These are phyloP conservation scores for Eremochloa ophiuroides DNA, from an alignment of 176 grass and related monocot species.

Conservation along the genomic window DNA sequence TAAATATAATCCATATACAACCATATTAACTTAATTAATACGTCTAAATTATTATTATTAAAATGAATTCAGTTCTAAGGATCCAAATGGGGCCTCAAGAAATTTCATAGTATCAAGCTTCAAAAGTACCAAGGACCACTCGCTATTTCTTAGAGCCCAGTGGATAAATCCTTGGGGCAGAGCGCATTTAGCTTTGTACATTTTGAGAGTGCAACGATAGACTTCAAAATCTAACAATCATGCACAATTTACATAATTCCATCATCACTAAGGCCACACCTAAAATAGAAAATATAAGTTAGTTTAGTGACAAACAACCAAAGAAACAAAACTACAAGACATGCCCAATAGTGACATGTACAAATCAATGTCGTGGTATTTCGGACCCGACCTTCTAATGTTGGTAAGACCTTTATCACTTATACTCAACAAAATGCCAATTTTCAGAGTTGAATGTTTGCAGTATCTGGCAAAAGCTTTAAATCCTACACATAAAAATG, in stretches of 20 bases:
- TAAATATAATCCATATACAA: too few relatives aligned
- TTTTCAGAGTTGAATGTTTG: conserved; percentile 69
- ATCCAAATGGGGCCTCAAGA: too few relatives aligned
- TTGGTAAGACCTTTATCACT: conserved; percentile 65
- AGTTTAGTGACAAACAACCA: neutral
- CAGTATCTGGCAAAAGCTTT: conserved; percentile 54
- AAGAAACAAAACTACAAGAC: neutral
- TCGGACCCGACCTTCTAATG: conserved; percentile 50
- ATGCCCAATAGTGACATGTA: conserved; percentile 43
- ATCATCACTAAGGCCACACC: conserved; percentile 68
- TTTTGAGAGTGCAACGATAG: conserved; percentile 57
- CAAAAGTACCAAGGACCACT: conserved; percentile 55
- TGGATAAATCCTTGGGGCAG: conserved; percentile 48
- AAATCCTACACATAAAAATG: conserved; percentile 49
- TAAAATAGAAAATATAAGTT: conserved; percentile 34
- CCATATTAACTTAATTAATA: too few relatives aligned
- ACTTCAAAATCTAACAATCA: conserved; percentile 60
- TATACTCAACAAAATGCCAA: conserved; percentile 81
- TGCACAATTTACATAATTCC: conserved; percentile 54
- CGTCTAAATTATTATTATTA: too few relatives aligned
- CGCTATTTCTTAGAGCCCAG: conserved; percentile 53
- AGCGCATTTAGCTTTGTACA: conserved; percentile 58
- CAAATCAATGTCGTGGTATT: conserved; percentile 75
- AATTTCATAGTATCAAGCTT: conserved; percentile 89
- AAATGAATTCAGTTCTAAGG: too few relatives aligned